These are phyloP conservation scores for Curvularia lunata DNA, from an alignment of 2,329 filamentous ascomycete species.

Conservation along the genomic window DNA sequence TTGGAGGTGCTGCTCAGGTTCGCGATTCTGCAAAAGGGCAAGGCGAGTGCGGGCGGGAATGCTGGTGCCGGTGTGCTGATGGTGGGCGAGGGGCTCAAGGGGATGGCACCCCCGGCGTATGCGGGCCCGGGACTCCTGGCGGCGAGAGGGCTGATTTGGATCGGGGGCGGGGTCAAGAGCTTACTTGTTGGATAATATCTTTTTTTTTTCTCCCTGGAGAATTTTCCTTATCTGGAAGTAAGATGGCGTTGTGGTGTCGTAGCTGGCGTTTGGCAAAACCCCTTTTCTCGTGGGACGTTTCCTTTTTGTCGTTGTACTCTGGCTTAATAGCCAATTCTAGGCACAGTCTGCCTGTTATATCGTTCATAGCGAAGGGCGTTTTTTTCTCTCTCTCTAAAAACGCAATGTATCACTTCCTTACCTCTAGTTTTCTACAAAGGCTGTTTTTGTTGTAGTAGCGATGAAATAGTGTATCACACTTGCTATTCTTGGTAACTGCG, in stretches of 20 bases:
- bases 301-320: neutral
- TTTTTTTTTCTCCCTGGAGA: no score
- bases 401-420: no score
- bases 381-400: no score
- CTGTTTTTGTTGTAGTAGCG: no score
- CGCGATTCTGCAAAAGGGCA: conserved; percentile 44
- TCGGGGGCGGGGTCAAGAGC: conserved; percentile 27
- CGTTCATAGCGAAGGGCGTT: neutral
- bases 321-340: neutral
- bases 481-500: no score
- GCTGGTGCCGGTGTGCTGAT: neutral
- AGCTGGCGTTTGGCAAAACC: no score
- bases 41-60: conserved; percentile 12
- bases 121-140: conserved; percentile 39
- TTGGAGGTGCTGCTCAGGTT: conserved; percentile 89
- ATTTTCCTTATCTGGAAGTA: no score
- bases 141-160: conserved; percentile 35
- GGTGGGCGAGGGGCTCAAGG: conserved; percentile 15
- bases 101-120: conserved; percentile 22
- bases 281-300: no score
- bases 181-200: conserved; percentile 13
- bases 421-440: no score
- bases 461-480: no score
- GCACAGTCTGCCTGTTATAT: neutral
- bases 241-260: neutral